Percentiles rank a stretch among this genome's conserved stretches.
Conservation (phyloP, 1,284 basidiomycete genomes). For the Austroboletus niveus region DNA sequence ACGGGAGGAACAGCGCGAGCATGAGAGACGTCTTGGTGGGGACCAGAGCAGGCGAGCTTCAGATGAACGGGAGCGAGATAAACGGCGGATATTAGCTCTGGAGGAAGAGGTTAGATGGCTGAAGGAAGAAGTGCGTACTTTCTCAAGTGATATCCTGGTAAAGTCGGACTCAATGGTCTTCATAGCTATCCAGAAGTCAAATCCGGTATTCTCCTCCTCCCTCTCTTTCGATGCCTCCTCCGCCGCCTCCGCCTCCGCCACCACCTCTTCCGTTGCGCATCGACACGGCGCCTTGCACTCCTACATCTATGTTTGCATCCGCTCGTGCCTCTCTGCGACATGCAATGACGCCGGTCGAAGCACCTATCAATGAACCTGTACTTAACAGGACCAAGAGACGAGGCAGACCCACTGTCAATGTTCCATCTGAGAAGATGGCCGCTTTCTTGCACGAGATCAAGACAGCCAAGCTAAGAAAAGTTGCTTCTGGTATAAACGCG, state of each 20-base stretch:
- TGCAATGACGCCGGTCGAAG: constrained; percentile 55
- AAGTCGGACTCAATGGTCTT: constrained; percentile 1
- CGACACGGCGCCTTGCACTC: constrained; percentile 28
- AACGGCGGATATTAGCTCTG: constrained; percentile 59
- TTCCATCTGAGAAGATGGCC: constrained; percentile 76
- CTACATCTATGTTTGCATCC: constrained; percentile 47
- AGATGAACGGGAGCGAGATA: constrained; percentile 54
- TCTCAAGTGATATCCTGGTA: constrained; percentile 1
- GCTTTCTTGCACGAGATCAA: constrained; percentile 78
- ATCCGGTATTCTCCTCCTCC: constrained; percentile 18
- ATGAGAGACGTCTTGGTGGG: constrained; percentile 34
- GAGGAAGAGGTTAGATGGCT: constrained; percentile 65
- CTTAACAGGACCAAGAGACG: constrained; percentile 33
- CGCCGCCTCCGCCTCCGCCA: constrained; percentile 50
- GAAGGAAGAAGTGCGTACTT: constrained; percentile 55
- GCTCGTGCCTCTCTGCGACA: constrained; percentile 65
- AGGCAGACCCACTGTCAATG: constrained; percentile 64
- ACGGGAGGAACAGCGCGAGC: constrained; percentile 44
- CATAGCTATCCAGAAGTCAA: constrained; percentile 46
- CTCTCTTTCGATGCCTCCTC: constrained; percentile 14
- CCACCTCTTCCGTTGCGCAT: constrained; percentile 40
- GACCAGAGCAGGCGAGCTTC: constrained; percentile 20
- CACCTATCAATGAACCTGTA: constrained; percentile 54
- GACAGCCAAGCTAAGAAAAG: constrained; percentile 61
- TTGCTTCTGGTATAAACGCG: constrained; percentile 23